phyloP scores from a whole-genome alignment of 2,329 filamentous ascomycete genomes.

The Penicillium sp. region DNA sequence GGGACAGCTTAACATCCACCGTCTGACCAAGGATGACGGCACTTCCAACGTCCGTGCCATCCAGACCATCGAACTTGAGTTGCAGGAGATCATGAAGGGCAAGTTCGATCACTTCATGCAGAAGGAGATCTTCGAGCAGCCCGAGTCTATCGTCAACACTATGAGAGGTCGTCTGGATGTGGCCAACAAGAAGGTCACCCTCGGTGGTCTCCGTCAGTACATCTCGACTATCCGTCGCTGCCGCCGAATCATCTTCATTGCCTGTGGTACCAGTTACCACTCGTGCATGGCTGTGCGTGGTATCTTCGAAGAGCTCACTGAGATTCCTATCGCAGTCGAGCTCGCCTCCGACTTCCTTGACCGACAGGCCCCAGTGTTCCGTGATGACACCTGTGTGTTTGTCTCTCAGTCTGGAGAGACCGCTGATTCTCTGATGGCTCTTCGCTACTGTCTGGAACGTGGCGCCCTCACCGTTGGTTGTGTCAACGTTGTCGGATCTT shows the following conservation, averaged over 20 bases:
- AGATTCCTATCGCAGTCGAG: slow-evolving; percentile 96
- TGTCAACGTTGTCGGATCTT: slow-evolving; percentile 97
- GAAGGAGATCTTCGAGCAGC: slow-evolving; percentile 99
- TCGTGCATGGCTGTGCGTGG: slow-evolving; percentile 99
- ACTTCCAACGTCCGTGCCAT: slow-evolving; percentile 96
- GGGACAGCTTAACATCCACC: slow-evolving; percentile 97
- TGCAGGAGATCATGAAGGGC: slow-evolving; percentile 99
- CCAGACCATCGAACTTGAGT: slow-evolving; percentile 96
- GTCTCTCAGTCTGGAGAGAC: slow-evolving; percentile 99
- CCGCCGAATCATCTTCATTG: slow-evolving; percentile 97
- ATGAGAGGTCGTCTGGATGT: slow-evolving; percentile 98
- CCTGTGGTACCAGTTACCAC: slow-evolving; percentile 97
- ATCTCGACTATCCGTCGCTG: slow-evolving; percentile 95
- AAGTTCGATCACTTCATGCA: slow-evolving; percentile 99
- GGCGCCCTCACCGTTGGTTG: slow-evolving; percentile 96
- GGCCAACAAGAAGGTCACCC: slow-evolving; percentile 89
- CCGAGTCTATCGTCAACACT: slow-evolving; percentile 98
- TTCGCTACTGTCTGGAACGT: slow-evolving; percentile 96
- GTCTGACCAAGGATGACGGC: slow-evolving; percentile 93
- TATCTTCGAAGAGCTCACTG: slow-evolving; percentile 94
- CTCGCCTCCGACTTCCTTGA: slow-evolving; percentile 98
- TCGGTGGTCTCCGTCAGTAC: slow-evolving; percentile 94
- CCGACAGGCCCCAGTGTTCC: slow-evolving; percentile 94
- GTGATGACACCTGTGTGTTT: slow-evolving; percentile 98
- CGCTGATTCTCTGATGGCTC: slow-evolving; percentile 93